Conservation (phyloP, 2,329 filamentous ascomycete genomes). For the Thielaviopsis populi region DNA sequence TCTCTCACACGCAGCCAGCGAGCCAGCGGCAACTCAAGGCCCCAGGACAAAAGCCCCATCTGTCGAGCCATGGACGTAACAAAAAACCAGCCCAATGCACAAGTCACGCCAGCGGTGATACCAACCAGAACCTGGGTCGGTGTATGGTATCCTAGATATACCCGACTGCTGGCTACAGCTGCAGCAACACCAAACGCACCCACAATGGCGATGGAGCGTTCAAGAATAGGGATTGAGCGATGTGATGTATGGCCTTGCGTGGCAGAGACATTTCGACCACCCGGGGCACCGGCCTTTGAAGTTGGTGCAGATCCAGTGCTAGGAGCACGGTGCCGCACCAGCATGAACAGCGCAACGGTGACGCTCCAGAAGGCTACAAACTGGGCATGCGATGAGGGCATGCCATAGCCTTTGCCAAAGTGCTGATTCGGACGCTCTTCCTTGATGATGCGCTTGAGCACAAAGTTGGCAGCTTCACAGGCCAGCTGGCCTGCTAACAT, state of each 20-base stretch:
- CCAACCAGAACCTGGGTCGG: slow-evolving; percentile 75
- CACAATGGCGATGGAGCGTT: slow-evolving; percentile 41
- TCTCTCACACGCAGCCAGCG: slow-evolving; percentile 62
- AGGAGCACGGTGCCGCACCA: slow-evolving; percentile 47
- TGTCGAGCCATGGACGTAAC: slow-evolving; percentile 52
- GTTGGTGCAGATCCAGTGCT: slow-evolving; percentile 19
- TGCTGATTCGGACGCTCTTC: slow-evolving; percentile 74
- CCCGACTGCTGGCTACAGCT: slow-evolving; percentile 62
- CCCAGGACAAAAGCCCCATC: slow-evolving; percentile 57
- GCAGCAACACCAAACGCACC: slow-evolving; percentile 46
- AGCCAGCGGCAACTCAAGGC: slow-evolving; percentile 48
- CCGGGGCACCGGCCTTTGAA: background rate
- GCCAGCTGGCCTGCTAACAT: slow-evolving; percentile 86
- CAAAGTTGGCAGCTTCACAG: slow-evolving; percentile 84
- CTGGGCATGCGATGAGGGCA: slow-evolving; percentile 89
- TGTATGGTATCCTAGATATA: slow-evolving; percentile 91
- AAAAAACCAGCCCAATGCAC: slow-evolving; percentile 65
- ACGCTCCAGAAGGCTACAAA: slow-evolving; percentile 87
- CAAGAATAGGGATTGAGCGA: slow-evolving; percentile 40
- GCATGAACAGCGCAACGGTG: slow-evolving; percentile 68
- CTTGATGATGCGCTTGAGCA: slow-evolving; percentile 77
- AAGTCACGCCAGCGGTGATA: slow-evolving; percentile 50
- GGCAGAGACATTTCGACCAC: background rate
- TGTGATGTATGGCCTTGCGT: background rate
- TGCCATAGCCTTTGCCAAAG: slow-evolving; percentile 91